These are phyloP conservation scores for Asterophora parasitica DNA, from an alignment of 768 basidiomycete genomes.

Conservation along the genomic window DNA sequence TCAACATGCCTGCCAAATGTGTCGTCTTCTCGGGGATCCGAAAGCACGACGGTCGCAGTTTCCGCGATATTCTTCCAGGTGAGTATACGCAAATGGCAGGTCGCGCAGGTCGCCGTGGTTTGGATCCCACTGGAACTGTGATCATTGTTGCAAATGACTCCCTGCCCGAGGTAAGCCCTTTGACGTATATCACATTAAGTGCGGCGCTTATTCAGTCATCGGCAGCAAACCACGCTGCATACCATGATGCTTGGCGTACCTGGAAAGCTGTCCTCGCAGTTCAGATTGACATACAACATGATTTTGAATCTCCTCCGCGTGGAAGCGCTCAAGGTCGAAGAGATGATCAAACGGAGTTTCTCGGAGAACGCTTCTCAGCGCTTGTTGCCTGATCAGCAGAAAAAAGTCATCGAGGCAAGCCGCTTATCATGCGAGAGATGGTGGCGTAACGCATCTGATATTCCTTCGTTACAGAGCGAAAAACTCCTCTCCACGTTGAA, in stretches of 20 bases:
- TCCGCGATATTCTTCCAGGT: conserved; percentile 86
- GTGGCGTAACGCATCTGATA: conserved; percentile 5
- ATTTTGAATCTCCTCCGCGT: conserved; percentile 94
- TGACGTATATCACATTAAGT: neutral
- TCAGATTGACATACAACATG: conserved; percentile 99
- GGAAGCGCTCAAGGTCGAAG: conserved; percentile 92
- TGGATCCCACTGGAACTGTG: conserved; percentile 94
- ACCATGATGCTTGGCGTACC: conserved; percentile 96
- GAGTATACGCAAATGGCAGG: conserved; percentile 99
- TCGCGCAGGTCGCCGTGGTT: conserved; percentile 90
- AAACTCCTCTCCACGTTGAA: conserved; percentile 56
- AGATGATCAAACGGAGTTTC: conserved; percentile 99
- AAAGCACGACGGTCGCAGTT: conserved; percentile 92
- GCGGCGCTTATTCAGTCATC: neutral
- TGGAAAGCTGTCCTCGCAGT: conserved; percentile 90
- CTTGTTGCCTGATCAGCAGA: conserved; percentile 89
- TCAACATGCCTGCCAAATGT: conserved; percentile 98
- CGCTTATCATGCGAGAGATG: neutral
- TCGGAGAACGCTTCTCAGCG: conserved; percentile 96
- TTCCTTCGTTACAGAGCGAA: conserved; percentile 52
- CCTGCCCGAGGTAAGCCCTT: conserved; percentile 68
- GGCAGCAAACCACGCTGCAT: conserved; percentile 65
- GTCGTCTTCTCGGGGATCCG: conserved; percentile 94
- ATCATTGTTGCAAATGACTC: conserved; percentile 83
- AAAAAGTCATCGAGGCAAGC: conserved; percentile 75